phyloP scores from a whole-genome alignment of 75 land plant genomes.

The Selaginella moellendorffii region DNA sequence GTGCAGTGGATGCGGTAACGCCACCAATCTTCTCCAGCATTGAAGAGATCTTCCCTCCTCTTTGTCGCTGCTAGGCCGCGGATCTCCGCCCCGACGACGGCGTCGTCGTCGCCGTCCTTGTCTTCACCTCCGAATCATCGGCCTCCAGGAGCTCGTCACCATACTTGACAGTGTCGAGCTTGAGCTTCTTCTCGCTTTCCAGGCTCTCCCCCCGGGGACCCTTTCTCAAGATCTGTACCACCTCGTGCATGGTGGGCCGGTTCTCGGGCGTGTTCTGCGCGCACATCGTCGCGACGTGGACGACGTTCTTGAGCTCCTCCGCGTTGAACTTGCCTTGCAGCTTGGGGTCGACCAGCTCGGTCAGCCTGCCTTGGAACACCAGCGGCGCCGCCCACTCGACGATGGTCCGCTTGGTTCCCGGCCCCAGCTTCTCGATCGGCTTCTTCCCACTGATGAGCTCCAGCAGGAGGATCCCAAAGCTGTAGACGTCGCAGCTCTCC shows the following conservation, averaged over 20 bases:
- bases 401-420: constrained; percentile 33
- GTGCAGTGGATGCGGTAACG: too few species aligned
- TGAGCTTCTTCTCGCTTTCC: constrained; percentile 3
- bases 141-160: constrained; percentile 9
- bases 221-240: constrained; percentile 40
- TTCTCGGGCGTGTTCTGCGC: constrained; percentile 33
- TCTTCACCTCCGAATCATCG: neutral
- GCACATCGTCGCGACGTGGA: constrained; percentile 39
- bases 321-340: constrained; percentile 37
- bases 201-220: constrained; percentile 21
- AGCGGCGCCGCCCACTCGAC: constrained; percentile 56
- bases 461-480: constrained; percentile 61
- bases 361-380: constrained; percentile 26
- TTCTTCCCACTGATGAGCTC: constrained; percentile 57
- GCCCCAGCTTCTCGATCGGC: constrained; percentile 44
- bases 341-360: constrained; percentile 49
- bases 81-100: too few species aligned
- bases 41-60: too few species aligned
- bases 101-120: too few species aligned
- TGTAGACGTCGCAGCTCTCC: constrained; percentile 69
- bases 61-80: too few species aligned
- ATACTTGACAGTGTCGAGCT: neutral
- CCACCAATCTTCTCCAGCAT: too few species aligned
- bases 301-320: constrained; percentile 34
- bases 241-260: constrained; percentile 56